Base-by-base conservation (phyloP, 306 rosid species). In the Heteromeles arbutifolia region DNA sequence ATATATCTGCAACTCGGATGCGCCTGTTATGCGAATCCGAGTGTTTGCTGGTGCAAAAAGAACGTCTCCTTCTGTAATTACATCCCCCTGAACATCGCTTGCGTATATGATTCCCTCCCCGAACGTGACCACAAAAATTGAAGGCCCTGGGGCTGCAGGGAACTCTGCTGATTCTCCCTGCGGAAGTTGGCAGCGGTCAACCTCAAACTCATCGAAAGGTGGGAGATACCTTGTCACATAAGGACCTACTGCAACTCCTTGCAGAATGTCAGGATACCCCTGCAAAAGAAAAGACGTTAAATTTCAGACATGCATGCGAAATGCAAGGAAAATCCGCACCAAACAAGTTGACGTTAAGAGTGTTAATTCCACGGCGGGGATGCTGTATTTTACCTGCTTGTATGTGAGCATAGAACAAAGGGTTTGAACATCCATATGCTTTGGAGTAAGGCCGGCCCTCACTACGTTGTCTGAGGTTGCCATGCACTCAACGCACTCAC, bases 381-480 rank as follows among this genome's bases (percentile, higher is more conserved):
- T 48, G 54, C 54, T 15, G 54, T 15, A 15, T 67, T 13, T 78
- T 69, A 88, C 98, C 95, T 88, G 97, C 63, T 91, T 93, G 86
- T 93, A 91, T 25, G 98, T 88, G 78, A 95, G 97, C 97, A 95
- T 95, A 65, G 99, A 87, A 74, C 99, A 95, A 67, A 95, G 96
- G 77, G 99, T 90, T 43, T 77, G 84, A 56, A 95, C 97, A 78
- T 95, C 99, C 26, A 88, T 88, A 74, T 77, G 76, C 85, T 95
- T 95, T 64, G 99, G 97, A 71, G 99, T 92, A 43, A 95, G 89
- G 69, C 99, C 99, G 17, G 99, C 99, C 56, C 99, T 89, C 26
- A 95, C 96, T 52, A 95, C 99, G 62, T 95, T 95, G 86, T 95
- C 99, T 3, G 99, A 92, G 76, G 99, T 92, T 29, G 99, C 99